These are phyloP conservation scores for Candida railenensis DNA, from an alignment of 805 yeast genomes.

Conservation along the genomic window DNA sequence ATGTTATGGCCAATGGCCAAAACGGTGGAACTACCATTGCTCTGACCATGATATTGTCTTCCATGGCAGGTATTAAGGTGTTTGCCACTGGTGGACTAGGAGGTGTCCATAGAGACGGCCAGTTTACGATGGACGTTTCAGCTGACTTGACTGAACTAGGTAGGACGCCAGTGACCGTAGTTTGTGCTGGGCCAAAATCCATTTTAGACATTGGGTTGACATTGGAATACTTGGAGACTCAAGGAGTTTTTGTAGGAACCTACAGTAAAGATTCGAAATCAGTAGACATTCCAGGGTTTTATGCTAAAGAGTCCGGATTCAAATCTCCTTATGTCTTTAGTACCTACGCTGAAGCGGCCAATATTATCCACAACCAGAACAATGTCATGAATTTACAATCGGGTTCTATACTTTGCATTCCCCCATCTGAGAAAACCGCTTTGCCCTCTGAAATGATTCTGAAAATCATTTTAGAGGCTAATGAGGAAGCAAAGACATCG, in stretches of 20 bases:
- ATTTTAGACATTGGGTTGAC: conserved; percentile 79
- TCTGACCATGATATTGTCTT: conserved; percentile 80
- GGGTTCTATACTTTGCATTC: conserved; percentile 80
- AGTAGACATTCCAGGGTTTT: conserved; percentile 73
- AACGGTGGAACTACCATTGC: conserved; percentile 91
- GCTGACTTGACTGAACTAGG: conserved; percentile 87
- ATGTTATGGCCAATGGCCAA: conserved; percentile 58
- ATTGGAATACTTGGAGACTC: conserved; percentile 84
- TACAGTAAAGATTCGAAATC: conserved; percentile 27
- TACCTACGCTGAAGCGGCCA: conserved; percentile 60
- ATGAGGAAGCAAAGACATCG: conserved; percentile 47
- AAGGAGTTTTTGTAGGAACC: conserved; percentile 85
- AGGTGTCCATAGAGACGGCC: conserved; percentile 83
- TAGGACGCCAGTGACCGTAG: conserved; percentile 82
- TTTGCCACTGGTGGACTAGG: conserved; percentile 95
- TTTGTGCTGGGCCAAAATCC: conserved; percentile 89
- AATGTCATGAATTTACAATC: conserved; percentile 49
- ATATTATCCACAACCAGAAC: conserved; percentile 47
- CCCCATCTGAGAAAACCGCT: conserved; percentile 70
- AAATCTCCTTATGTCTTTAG: conserved; percentile 64
- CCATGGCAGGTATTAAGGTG: conserved; percentile 72
- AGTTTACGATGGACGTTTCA: conserved; percentile 72
- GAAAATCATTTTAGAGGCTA: conserved; percentile 57
- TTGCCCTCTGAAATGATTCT: conserved; percentile 53
- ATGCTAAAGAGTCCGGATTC: conserved; percentile 72